Base-by-base conservation (phyloP, 2,329 filamentous ascomycete species). In the Aspergillus caelatus region DNA sequence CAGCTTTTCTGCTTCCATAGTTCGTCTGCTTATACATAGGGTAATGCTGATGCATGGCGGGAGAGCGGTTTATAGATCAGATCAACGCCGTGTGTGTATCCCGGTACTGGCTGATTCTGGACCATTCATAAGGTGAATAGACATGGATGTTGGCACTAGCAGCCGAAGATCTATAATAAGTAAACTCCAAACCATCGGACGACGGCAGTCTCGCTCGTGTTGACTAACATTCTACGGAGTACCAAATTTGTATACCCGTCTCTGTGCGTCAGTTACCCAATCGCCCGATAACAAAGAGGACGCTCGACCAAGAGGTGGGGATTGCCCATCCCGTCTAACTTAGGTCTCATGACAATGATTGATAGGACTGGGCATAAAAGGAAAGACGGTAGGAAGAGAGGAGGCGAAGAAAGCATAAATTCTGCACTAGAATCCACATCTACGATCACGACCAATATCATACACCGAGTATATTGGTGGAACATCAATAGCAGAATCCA, bases 341-440 rank as follows among this genome's bases (percentile, higher is more conserved):
- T 41, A 36, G 19, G 19, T 8, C 39, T n/a, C 8, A 41, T 2
- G 1, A 9, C 0, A 19, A 9, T 16, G 8, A n/a, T 10, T 1
- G 9, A 9, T n/a, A 41, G 39, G 0, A 41, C 8, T 2, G 14
- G 34, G 34, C 7, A 36, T 36, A 16, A 14, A 8, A 36, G 0
- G 34, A 16, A 16, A 14, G 14, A 1, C 5, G 1, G 2, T 9
- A 0, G 34, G 2, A 16, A 16, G 6, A 10, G 19, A 1, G 3
- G 19, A 41, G 19, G n/a, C 9, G 7, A 41, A 10, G 16, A n/a
- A 41, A 41, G 16, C 3, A 41, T 19, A 41, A 41, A 7, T 8
- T n/a, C 16, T n/a, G 16, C 4, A 9, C 16, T 41, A 8, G 16
- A n/a, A 41, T 8, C 39, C 16, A 41, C 39, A 41, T 41, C 14